Base-by-base conservation (phyloP, 169 alveolate genomes). In the Cryptosporidium muris region DNA sequence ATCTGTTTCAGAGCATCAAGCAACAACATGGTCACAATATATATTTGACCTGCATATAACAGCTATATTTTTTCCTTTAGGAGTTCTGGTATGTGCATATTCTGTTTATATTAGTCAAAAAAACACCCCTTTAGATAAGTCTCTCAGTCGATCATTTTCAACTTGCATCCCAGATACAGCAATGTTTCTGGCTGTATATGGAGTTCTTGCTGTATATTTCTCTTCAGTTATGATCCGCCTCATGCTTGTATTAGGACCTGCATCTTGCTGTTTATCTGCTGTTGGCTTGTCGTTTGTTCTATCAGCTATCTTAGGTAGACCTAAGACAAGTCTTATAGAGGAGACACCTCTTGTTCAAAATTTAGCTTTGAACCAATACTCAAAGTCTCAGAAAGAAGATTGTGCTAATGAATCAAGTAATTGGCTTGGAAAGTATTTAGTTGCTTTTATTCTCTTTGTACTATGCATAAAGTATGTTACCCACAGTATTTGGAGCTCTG, bases 1-100 rank as follows among this genome's bases (percentile, higher is more conserved):
- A 34, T 96, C 99, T 9, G 99, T 98, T 36, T 94, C 99, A 16
- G 99, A 98, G 82, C 99, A 98, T 90, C 98, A 97, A 90, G 99
- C 99, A 25, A 95, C 99, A n/a, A 94, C 98, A 5, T 98, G 99
- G 99, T 89, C 95, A 14, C 93, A 95, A 16, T 92, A 91, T 82
- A 92, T 90, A 92, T 93, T 93, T 66, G 97, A 92, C 88, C 89
- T 94, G 5, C 96, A 94, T 58, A 92, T 89, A 68, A 80, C 94
- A 11, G 91, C 94, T 42, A 89, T 93, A 38, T 93, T 95, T 64
- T 92, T 93, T 12, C 97, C 97, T 40, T 89, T 95, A 43, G 60
- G 82, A 11, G 47, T 63, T n/a, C 66, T 51, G 11, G 63, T 37
- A 2, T 81, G 90, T 16, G 82, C 91, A 2, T 80, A 88, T 54